Evolutionary conservation across 768 basidiomycete species (phyloP).

Genomic region (Inosperma sp.): DNA sequence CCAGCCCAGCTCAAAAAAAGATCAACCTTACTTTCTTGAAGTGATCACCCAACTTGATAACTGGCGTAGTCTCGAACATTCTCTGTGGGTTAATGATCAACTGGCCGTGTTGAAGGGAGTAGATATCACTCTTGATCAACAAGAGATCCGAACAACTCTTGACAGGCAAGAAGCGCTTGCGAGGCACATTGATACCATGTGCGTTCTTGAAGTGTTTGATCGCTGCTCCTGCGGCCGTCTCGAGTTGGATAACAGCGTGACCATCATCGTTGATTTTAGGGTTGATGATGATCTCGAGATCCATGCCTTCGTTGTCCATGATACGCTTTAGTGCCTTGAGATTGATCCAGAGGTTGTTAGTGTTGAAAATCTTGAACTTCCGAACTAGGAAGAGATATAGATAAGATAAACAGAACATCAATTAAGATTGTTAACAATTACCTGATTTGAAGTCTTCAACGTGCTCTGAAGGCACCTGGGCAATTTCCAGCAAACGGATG

Average conservation of each 20-base stretch:
- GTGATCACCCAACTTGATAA: constrained; percentile 93
- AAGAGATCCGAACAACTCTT: constrained; percentile 86
- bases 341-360: constrained; percentile 80
- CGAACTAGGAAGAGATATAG: constrained; percentile 41
- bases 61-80: constrained; percentile 87
- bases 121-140: constrained; percentile 89
- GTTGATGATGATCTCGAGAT: constrained; percentile 94
- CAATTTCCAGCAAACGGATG: constrained; percentile 86
- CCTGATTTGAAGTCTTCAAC: constrained; percentile 91
- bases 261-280: constrained; percentile 85
- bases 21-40: constrained; percentile 77
- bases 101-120: constrained; percentile 84
- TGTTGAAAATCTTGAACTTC: constrained; percentile 94
- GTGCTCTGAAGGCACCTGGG: constrained; percentile 91
- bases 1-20: neutral
- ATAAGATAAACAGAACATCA: neutral
- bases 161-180: constrained; percentile 89
- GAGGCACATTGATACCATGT: constrained; percentile 92
- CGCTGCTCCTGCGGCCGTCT: constrained; percentile 91
- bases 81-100: constrained; percentile 78
- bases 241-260: constrained; percentile 81
- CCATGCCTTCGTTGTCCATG: constrained; percentile 82
- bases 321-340: constrained; percentile 84
- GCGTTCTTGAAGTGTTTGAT: constrained; percentile 91
- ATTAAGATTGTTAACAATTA: constrained; percentile 24